Evolutionary conservation across 257 asterid genomes (phyloP).

Genomic region (Thymus quinquecostatus): DNA sequence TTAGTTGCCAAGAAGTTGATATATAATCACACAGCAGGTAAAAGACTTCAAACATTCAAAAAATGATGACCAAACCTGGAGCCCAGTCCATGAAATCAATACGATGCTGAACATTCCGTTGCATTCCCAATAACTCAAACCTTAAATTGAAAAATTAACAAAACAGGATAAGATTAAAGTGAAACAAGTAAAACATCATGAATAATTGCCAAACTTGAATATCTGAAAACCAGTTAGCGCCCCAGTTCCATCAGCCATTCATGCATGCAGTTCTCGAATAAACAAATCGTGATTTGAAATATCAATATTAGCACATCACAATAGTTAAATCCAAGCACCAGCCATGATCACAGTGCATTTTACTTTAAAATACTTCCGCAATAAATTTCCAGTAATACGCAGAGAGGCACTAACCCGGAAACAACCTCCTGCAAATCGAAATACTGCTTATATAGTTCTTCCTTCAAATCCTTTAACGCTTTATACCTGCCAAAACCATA

Average conservation of each 20-base stretch:
- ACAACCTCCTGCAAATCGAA: conserved; percentile 66
- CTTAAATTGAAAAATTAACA: conserved; percentile 41
- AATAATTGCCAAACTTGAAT: conserved; percentile 24
- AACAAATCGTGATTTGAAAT: neutral
- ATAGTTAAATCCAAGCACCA: neutral
- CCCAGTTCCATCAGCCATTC: conserved; percentile 1
- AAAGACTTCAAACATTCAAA: conserved; percentile 6
- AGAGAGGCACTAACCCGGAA: conserved; percentile 73
- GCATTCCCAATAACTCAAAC: conserved; percentile 87
- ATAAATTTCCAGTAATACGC: conserved; percentile 2
- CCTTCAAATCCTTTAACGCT: conserved; percentile 81
- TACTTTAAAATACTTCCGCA: neutral
- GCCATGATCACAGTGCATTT: neutral
- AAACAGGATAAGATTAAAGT: conserved; percentile 6
- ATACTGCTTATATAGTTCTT: conserved; percentile 60
- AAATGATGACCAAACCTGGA: conserved; percentile 66
- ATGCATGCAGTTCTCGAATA: neutral
- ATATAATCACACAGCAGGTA: conserved; percentile 4
- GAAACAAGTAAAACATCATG: conserved; percentile 20
- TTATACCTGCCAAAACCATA: conserved; percentile 60
- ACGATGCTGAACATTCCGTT: conserved; percentile 84
- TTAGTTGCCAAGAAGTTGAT: neutral
- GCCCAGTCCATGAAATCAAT: conserved; percentile 99
- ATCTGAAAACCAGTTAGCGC: conserved; percentile 6
- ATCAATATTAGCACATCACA: neutral